phyloP scores from a whole-genome alignment of 805 yeast genomes.

The Wickerhamomyces silvicola region DNA sequence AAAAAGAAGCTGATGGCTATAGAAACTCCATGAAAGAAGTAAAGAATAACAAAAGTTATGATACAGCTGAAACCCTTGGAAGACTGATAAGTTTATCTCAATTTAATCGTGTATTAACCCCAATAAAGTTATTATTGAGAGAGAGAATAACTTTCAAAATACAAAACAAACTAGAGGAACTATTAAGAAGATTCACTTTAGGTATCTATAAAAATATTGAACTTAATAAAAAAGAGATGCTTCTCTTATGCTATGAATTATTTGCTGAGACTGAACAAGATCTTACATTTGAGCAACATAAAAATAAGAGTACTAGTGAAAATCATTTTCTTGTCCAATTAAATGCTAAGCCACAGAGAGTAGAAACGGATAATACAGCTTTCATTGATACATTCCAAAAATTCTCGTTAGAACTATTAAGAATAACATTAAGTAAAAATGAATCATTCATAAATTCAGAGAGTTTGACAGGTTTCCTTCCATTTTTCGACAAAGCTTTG shows the following conservation, averaged over 20 bases:
- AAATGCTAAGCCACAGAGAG: constrained; percentile 49
- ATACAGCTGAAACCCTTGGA: constrained; percentile 75
- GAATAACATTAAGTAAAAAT: constrained; percentile 63
- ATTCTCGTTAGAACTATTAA: constrained; percentile 69
- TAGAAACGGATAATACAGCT: constrained; percentile 48
- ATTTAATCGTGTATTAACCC: constrained; percentile 56
- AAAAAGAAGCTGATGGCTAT: constrained; percentile 92
- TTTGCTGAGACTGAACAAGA: constrained; percentile 44
- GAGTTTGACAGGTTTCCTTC: constrained; percentile 68
- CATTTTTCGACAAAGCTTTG: constrained; percentile 57
- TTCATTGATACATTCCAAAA: constrained; percentile 61
- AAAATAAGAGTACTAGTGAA: constrained; percentile 29
- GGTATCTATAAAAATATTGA: constrained; percentile 74
- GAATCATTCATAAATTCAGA: constrained; percentile 50
- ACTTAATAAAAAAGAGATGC: constrained; percentile 47
- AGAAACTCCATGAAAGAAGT: constrained; percentile 83
- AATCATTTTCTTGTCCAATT: constrained; percentile 73
- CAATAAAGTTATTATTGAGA: constrained; percentile 56
- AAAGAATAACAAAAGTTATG: constrained; percentile 80
- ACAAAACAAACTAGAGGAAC: constrained; percentile 71
- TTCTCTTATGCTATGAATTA: constrained; percentile 70
- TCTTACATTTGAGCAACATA: constrained; percentile 12
- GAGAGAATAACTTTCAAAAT: constrained; percentile 63
- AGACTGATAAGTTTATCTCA: constrained; percentile 50
- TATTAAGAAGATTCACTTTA: constrained; percentile 66